Conservation (phyloP, 2,329 filamentous ascomycete genomes). For the Bipolaris bicolor region DNA sequence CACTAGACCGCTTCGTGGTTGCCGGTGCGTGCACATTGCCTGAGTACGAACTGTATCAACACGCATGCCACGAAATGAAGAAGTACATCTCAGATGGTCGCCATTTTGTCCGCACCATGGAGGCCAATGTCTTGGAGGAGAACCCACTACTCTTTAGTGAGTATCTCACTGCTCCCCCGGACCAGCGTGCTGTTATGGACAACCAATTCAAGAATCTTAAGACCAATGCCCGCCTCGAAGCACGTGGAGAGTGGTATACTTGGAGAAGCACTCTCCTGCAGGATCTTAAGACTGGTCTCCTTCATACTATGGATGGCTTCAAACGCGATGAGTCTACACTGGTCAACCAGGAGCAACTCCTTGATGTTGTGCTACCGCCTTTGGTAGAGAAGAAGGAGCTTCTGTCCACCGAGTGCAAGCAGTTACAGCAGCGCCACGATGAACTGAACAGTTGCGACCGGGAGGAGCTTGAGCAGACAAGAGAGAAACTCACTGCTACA, state of each 20-base stretch:
- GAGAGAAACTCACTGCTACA: constrained; percentile 68
- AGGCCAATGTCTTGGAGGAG: constrained; percentile 84
- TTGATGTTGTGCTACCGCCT: constrained; percentile 71
- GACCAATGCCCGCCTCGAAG: constrained; percentile 84
- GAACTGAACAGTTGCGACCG: constrained; percentile 82
- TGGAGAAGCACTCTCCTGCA: constrained; percentile 91
- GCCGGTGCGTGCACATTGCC: constrained; percentile 90
- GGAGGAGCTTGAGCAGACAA: constrained; percentile 74
- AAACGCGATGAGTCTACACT: constrained; percentile 72
- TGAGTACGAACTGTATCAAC: constrained; percentile 92
- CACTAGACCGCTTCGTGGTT: constrained; percentile 78
- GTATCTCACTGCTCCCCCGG: constrained; percentile 83
- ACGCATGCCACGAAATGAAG: constrained; percentile 93
- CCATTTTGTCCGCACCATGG: constrained; percentile 87
- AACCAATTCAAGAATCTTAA: constrained; percentile 98
- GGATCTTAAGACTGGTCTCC: constrained; percentile 79
- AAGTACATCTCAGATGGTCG: constrained; percentile 95
- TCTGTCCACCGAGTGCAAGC: constrained; percentile 68
- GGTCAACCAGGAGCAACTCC: constrained; percentile 68
- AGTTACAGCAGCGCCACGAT: constrained; percentile 72
- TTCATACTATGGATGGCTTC: constrained; percentile 78
- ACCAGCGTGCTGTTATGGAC: constrained; percentile 87
- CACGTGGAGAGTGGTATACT: constrained; percentile 97
- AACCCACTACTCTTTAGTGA: constrained; percentile 92
- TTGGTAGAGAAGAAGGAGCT: constrained; percentile 66